Percentiles rank a stretch among this genome's conserved stretches.
These are phyloP conservation scores for Sporothrix luriei DNA, from an alignment of 2,329 filamentous ascomycete genomes.

Conservation along the genomic window DNA sequence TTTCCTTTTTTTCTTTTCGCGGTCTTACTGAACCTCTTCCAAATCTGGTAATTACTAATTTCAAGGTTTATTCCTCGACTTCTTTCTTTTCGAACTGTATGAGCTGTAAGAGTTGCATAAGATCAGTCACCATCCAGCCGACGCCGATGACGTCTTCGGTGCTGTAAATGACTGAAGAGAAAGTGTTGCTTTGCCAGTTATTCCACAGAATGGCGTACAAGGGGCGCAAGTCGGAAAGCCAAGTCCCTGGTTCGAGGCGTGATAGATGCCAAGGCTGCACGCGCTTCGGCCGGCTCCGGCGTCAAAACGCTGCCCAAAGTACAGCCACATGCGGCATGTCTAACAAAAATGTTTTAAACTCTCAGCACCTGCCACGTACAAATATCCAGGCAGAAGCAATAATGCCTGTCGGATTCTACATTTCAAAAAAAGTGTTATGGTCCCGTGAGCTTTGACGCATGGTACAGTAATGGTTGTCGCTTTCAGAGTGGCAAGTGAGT, in stretches of 20 bases:
- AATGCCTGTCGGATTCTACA: not conserved
- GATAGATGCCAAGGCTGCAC: not conserved
- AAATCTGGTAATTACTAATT: no score
- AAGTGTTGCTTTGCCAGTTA: no score
- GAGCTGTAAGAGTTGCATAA: no score
- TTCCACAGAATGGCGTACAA: not conserved
- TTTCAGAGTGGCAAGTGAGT: not conserved
- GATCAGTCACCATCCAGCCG: no score
- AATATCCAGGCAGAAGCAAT: constrained; percentile 7
- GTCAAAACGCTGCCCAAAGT: not conserved
- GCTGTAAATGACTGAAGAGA: not conserved
- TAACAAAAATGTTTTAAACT: not conserved
- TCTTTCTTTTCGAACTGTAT: no score
- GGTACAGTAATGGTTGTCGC: no score
- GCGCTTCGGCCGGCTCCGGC: constrained; percentile 24
- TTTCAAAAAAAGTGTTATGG: not conserved
- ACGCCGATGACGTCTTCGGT: not conserved
- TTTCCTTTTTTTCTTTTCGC: no score
- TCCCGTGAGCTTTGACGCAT: no score
- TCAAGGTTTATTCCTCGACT: no score
- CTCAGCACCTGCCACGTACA: constrained; percentile 5
- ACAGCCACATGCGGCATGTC: constrained; percentile 3
- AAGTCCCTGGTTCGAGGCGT: not conserved
- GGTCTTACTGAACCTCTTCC: no score
- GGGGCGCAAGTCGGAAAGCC: not conserved